Evolutionary conservation across 257 asterid genomes (phyloP), one percentile per base, ranked within the genome.

Genomic region (Solanum bulbocastanum): DNA sequence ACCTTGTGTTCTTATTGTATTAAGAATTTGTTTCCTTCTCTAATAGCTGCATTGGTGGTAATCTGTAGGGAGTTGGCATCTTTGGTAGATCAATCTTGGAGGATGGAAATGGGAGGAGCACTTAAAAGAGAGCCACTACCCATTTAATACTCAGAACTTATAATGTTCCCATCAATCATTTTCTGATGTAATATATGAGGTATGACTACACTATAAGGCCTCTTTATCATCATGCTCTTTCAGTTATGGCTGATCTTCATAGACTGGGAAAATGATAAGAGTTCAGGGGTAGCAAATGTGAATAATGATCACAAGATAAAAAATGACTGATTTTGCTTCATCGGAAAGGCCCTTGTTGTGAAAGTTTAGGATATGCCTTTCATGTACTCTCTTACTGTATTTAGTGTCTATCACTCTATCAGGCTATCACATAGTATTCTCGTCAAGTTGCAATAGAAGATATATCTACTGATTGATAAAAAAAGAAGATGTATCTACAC

Each of bases 71-170:
- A 97, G 94, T 89, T 96, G 93, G 92, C 98, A 86, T 83, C 98
- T 69, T 93, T 94, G 33, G 98, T 94, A 33, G 99, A 96, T 90
- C 93, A 90, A 68, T 96, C 98, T 23, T 97, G 99, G 99, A 95
- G 97, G 93, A 96, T 97, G 99, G 98, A 96, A 87, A 94, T 93
- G 96, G 98, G 96, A 87, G 99, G 99, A 87, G 87, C 87, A 89
- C 92, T 96, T 90, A 93, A 86, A 89, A 90, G 93, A 39, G 94
- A 94, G 88, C 74, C 14, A 68, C 90, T 93, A 86, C 90, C 92
- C 40, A 86, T 91, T 89, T 92, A 91, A 90, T 83, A 18, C 65
- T 52, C 83, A 82, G 84, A 69, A 12, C 69, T 46, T 78, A 49
- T 65, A 27, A 49, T 83, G 89, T 52, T 87, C 89, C 85, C 73